Conservation (phyloP, 305 asterid species). For the Solanum hybrid region DNA sequence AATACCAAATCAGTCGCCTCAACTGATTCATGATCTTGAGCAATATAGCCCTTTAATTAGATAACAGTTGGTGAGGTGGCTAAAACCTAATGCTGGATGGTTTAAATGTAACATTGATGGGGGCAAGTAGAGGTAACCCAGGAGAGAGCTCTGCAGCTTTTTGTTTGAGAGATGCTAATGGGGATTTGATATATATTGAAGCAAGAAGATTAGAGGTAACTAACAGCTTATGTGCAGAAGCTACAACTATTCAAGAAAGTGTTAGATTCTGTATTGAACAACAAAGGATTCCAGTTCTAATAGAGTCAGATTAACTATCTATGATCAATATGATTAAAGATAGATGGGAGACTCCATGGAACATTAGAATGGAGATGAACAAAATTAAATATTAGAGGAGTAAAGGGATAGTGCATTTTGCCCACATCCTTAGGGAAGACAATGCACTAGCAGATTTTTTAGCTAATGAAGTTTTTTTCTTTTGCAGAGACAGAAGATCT, state of each 20-base stretch:
- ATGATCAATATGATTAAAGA: not conserved
- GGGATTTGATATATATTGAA: not conserved
- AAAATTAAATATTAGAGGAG: not conserved
- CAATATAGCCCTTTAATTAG: not conserved
- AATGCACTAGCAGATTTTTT: not conserved
- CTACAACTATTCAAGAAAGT: not conserved
- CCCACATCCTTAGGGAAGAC: not conserved
- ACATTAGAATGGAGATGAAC: not conserved
- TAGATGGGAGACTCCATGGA: not conserved
- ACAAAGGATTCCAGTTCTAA: not conserved
- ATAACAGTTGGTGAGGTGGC: no score
- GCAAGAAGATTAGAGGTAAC: not conserved
- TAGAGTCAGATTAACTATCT: not conserved
- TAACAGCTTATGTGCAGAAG: not conserved
- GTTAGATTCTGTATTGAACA: not conserved
- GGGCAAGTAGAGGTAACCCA: not conserved
- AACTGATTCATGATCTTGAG: not conserved
- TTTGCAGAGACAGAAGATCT: not conserved
- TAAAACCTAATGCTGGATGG: not conserved
- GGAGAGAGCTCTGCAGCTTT: not conserved
- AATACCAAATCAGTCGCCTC: not conserved
- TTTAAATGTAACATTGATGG: not conserved
- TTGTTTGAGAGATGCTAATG: not conserved
- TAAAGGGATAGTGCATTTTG: not conserved
- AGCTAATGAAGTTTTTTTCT: not conserved